A percentile compares a stretch with the other conserved stretches of the same genome.
phyloP scores from a whole-genome alignment of 2,329 filamentous ascomycete genomes.

The Colletotrichum chlorophyti region DNA sequence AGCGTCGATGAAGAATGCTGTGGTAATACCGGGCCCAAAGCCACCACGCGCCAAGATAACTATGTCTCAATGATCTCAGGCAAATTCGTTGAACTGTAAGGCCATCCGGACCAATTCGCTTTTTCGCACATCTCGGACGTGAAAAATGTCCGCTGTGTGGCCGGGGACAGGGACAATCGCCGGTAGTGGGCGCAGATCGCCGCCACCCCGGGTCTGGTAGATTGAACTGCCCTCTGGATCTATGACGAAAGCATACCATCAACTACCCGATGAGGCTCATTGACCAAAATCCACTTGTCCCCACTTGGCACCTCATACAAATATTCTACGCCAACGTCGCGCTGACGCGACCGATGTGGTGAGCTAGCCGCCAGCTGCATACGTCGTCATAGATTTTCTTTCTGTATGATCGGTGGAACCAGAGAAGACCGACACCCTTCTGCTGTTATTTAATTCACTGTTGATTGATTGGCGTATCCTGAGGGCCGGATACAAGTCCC shows the following conservation, averaged over 20 bases:
- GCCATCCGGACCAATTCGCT: background rate
- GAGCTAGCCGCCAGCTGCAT: background rate
- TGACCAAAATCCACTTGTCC: background rate
- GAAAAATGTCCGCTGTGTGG: constrained; percentile 16
- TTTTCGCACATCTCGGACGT: constrained; percentile 20
- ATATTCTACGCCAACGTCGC: background rate
- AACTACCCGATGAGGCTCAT: constrained; percentile 7
- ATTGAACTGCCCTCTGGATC: constrained; percentile 12
- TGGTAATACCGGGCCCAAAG: background rate
- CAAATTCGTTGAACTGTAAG: background rate
- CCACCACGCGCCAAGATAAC: constrained; percentile 10
- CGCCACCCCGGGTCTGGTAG: background rate
- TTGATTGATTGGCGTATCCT: too few relatives aligned
- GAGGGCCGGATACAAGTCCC: too few relatives aligned
- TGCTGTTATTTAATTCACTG: background rate
- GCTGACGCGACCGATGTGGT: constrained; percentile 17
- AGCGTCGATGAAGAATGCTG: too few relatives aligned
- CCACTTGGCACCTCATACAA: constrained; percentile 14
- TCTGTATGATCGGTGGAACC: background rate
- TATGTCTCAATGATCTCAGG: constrained; percentile 10
- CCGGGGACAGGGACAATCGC: constrained; percentile 3
- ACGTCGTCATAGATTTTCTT: constrained; percentile 23
- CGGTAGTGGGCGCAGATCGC: constrained; percentile 1
- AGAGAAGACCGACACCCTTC: background rate
- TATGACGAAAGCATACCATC: constrained; percentile 24